Conservation (phyloP, 345 rosid genomes). For the Pugionium dolabratum region DNA sequence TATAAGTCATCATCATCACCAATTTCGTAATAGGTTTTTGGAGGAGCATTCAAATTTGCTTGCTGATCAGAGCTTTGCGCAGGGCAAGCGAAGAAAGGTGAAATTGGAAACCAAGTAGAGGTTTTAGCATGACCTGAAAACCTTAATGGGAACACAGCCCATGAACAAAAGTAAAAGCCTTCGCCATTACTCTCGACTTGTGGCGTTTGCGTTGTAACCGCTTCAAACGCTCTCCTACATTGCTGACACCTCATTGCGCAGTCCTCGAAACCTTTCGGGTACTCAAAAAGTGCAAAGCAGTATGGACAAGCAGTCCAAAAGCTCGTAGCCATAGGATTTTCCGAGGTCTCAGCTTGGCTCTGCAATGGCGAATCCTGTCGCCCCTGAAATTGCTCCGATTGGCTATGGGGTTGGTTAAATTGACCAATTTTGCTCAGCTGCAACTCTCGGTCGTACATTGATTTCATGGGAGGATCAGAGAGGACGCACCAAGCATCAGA, state of each 20-base stretch:
- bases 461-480: slow-evolving; percentile 67
- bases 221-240: slow-evolving; percentile 83
- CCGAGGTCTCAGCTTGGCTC: slow-evolving; percentile 33
- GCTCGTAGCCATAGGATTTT: slow-evolving; percentile 43
- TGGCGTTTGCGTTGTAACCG: slow-evolving; percentile 58
- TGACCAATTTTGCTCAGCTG: slow-evolving; percentile 56
- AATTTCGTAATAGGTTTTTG: slow-evolving; percentile 29
- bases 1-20: slow-evolving; percentile 31
- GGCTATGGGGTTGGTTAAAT: slow-evolving; percentile 32
- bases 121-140: slow-evolving; percentile 43
- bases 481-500: slow-evolving; percentile 85
- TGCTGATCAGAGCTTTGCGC: slow-evolving; percentile 21
- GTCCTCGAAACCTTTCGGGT: slow-evolving; percentile 71
- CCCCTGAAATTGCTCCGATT: slow-evolving; percentile 33
- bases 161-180: slow-evolving; percentile 62
- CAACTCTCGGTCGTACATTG: slow-evolving; percentile 69
- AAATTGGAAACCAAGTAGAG: slow-evolving; percentile 71
- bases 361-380: slow-evolving; percentile 14
- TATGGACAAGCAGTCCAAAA: slow-evolving; percentile 98
- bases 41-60: slow-evolving; percentile 6
- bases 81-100: slow-evolving; percentile 61
- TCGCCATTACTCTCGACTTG: slow-evolving; percentile 63
- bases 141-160: slow-evolving; percentile 80
- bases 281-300: slow-evolving; percentile 75
- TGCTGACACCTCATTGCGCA: slow-evolving; percentile 74